These are phyloP conservation scores for Paramecium caudatum DNA, from an alignment of 73 alveolate species.

Conservation along the genomic window DNA sequence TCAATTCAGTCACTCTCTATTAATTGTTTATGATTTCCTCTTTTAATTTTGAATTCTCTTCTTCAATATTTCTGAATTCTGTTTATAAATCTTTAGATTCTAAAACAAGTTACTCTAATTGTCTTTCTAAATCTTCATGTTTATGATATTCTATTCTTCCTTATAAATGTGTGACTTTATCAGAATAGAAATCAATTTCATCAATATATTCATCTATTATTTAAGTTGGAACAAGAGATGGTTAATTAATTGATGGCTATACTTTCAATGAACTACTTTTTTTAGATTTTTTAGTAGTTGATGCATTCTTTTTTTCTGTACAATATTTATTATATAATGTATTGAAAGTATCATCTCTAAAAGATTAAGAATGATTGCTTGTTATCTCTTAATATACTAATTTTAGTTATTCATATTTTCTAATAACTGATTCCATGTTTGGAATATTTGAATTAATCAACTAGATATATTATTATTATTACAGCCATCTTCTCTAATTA, in stretches of 20 bases:
- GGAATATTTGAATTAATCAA: not conserved
- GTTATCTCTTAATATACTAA: not conserved
- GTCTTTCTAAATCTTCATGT: not conserved
- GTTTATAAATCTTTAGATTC: not conserved
- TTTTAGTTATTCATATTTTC: conserved; percentile 36
- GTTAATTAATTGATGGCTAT: not conserved
- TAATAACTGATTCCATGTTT: conserved; percentile 11
- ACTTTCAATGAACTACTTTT: not conserved
- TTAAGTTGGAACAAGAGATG: not conserved
- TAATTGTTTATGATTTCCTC: not conserved
- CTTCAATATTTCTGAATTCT: not conserved
- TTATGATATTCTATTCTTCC: not conserved
- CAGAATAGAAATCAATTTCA: conserved; percentile 4
- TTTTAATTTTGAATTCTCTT: not conserved
- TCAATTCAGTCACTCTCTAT: conserved; percentile 45
- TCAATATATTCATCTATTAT: conserved; percentile 3
- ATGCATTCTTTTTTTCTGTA: not conserved
- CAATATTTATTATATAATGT: conserved; percentile 27
- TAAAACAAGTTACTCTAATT: not conserved
- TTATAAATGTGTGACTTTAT: conserved; percentile 10
- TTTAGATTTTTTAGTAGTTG: not conserved
- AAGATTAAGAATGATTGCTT: not conserved
- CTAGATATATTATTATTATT: not conserved
- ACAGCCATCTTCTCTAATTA: not conserved
- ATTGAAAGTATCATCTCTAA: not conserved